A percentile compares a stretch with the other conserved stretches of the same genome.
Evolutionary conservation across 345 rosid species (phyloP).

Genomic region (Syzygium jambos): DNA sequence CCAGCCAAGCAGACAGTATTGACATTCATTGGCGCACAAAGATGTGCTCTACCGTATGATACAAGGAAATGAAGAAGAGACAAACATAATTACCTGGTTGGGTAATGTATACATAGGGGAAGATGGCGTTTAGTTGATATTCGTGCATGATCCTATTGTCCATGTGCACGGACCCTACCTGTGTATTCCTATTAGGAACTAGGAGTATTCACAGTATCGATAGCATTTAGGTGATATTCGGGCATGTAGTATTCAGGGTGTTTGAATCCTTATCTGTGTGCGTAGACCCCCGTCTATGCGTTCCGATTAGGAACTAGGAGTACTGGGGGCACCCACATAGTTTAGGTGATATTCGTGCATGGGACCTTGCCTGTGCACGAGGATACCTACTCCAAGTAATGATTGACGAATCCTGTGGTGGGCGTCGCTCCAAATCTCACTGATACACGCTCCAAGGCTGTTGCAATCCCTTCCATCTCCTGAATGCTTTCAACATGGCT

Average conservation of each 20-base stretch:
- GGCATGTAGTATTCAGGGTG: too few relatives aligned
- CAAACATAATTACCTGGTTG: neutral
- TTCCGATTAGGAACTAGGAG: neutral
- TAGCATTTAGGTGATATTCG: neutral
- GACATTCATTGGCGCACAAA: neutral
- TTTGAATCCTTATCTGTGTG: too few relatives aligned
- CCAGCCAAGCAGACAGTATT: neutral
- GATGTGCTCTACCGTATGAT: neutral
- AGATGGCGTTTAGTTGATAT: neutral
- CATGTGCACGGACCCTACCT: neutral
- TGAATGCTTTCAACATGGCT: neutral
- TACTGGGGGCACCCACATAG: neutral
- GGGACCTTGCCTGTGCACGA: neutral
- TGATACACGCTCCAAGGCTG: neutral
- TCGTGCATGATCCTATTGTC: accelerated
- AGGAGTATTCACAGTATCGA: neutral
- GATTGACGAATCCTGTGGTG: neutral
- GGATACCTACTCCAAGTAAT: neutral
- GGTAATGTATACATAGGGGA: neutral
- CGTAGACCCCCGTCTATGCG: accelerated
- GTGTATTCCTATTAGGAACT: neutral
- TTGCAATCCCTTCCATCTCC: neutral
- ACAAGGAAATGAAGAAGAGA: neutral
- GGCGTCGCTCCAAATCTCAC: neutral
- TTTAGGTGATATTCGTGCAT: neutral